Evolutionary conservation across 1,284 basidiomycete species (phyloP).

Genomic region (Malassezia sp.): DNA sequence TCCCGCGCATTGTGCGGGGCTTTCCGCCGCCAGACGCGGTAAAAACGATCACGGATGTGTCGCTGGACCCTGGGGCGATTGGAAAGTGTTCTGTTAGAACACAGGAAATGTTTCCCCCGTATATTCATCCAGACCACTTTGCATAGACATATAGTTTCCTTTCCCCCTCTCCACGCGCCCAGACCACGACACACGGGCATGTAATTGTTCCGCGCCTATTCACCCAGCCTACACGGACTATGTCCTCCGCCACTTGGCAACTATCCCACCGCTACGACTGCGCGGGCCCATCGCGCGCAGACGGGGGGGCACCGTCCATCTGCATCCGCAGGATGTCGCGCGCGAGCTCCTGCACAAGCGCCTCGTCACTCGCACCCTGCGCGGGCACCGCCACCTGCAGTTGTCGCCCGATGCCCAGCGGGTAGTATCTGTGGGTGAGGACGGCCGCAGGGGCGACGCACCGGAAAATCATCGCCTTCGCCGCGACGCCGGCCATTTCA

Average conservation of each 20-base stretch:
- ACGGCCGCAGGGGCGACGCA: not conserved
- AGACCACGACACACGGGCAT: too few species aligned
- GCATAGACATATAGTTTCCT: not conserved
- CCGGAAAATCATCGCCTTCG: conserved; percentile 64
- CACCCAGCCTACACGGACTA: too few species aligned
- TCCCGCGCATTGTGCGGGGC: not conserved
- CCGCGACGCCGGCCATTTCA: conserved; percentile 71
- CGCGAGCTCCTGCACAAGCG: conserved; percentile 13
- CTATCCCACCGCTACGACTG: too few species aligned
- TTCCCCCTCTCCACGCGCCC: too few species aligned
- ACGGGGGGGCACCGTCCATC: too few species aligned
- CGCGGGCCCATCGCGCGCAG: too few species aligned
- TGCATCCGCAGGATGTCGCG: conserved; percentile 11
- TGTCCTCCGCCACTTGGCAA: too few species aligned
- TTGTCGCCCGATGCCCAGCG: conserved; percentile 12
- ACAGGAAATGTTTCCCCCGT: not conserved
- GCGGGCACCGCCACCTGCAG: not conserved
- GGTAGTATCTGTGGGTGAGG: conserved; percentile 14
- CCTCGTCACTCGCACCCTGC: conserved; percentile 4
- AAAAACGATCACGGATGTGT: too few species aligned
- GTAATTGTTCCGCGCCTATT: too few species aligned
- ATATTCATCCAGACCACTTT: conserved; percentile 4
- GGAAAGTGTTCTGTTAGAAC: too few species aligned
- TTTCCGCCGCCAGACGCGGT: not conserved
- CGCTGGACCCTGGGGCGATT: too few species aligned